Base-by-base conservation (phyloP, 306 rosid species). In the Argentina anserina region DNA sequence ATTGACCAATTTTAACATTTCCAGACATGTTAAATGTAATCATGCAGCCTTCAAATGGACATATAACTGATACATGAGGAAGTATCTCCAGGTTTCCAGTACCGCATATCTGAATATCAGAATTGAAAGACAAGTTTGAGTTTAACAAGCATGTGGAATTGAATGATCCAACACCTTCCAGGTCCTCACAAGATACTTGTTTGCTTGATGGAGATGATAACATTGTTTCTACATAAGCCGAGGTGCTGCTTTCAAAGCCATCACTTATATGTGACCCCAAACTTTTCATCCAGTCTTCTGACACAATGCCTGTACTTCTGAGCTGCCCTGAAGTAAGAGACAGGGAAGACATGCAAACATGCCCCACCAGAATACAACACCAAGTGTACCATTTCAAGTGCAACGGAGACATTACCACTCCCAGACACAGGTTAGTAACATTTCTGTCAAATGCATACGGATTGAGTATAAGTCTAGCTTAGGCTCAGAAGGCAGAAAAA, bases 11-110 rank as follows among this genome's bases (percentile, higher is more conserved):
- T 78, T 91, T 94, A 74, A 94, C 76, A 84, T 88, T 91, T 59
- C 97, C 98, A 73, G 96, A 91, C 91, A 94, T 75, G 79, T 88
- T 94, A 81, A 89, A 78, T 40, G 77, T 78, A 79, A 94, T 82
- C 58, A 73, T 77, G 81, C 98, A 94, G 75, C 95, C 97, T 82
- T 84, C 92, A 73, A 86, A 50, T 0, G 89, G 96, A 76, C 98
- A 94, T 67, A 43, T 67, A 77, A 94, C 84, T 61, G 88, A 88
- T 80, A 92, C 96, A 69, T 81, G 83, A 25, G 95, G 85, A 73
- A 89, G 98, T 78, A 94, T 85, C 87, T 94, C 98, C 80, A 94
- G 81, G 69, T 94, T 94, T 78, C 98, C 98, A 60, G 89, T 82
- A 63, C 97, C 98, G 84, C 68, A 80, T 75, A 89, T 47, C 77